Conservation (phyloP, 768 basidiomycete species). For the Mycena galopus region DNA sequence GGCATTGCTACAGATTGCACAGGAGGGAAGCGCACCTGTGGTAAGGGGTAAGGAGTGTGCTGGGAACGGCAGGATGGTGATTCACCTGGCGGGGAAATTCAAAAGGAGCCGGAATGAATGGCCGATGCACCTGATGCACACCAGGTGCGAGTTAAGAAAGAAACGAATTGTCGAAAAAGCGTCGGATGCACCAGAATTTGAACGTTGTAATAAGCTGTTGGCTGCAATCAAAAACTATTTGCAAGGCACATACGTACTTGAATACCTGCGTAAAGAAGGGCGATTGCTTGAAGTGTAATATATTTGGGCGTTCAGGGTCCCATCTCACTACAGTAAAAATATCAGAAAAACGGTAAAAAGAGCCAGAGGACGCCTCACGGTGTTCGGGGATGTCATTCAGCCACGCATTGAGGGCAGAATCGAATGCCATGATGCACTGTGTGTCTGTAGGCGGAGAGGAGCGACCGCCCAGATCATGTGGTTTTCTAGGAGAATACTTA, state of each 20-base stretch:
- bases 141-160: not conserved
- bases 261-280: constrained; percentile 34
- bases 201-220: constrained; percentile 38
- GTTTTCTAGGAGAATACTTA: constrained; percentile 69
- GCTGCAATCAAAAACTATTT: not conserved
- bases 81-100: constrained; percentile 43
- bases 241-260: not conserved
- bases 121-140: constrained; percentile 59
- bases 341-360: constrained; percentile 18
- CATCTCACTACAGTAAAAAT: constrained; percentile 42
- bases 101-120: constrained; percentile 70
- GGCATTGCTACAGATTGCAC: constrained; percentile 81
- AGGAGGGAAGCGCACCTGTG: constrained; percentile 57
- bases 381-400: constrained; percentile 66
- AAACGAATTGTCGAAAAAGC: not conserved
- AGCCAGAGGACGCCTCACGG: constrained; percentile 41
- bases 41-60: not conserved
- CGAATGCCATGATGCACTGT: constrained; percentile 68
- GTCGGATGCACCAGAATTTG: constrained; percentile 63
- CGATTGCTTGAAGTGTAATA: constrained; percentile 38
- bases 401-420: constrained; percentile 76
- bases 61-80: not conserved
- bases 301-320: constrained; percentile 42
- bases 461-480: constrained; percentile 17
- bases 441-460: constrained; percentile 59